These are phyloP conservation scores for Blastomyces parvus DNA, from an alignment of 2,329 filamentous ascomycete genomes.

Conservation along the genomic window DNA sequence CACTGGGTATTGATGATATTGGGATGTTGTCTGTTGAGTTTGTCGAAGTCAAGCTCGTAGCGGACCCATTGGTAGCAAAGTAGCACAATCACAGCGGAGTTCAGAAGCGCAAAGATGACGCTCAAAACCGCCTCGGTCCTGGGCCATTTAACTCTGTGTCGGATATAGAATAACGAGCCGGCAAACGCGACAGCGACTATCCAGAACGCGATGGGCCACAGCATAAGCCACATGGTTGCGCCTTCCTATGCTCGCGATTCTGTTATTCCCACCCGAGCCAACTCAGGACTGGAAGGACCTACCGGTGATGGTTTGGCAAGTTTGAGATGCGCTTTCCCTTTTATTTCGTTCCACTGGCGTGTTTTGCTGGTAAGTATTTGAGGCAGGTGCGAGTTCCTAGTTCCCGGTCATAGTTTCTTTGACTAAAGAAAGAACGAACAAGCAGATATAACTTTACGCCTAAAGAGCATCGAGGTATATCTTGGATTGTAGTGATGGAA, in stretches of 20 bases:
- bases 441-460: neutral
- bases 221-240: neutral
- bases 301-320: neutral
- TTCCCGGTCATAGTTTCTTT: neutral
- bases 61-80: slow-evolving; percentile 2
- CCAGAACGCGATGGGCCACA: neutral
- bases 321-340: neutral
- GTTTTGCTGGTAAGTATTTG: neutral
- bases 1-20: neutral
- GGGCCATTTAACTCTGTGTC: neutral
- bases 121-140: neutral
- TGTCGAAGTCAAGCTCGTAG: neutral
- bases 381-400: neutral
- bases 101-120: neutral
- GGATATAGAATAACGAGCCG: neutral
- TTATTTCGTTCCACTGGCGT: too few relatives aligned
- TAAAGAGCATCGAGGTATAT: neutral
- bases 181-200: neutral
- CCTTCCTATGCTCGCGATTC: neutral
- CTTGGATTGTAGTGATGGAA: neutral
- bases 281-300: too few relatives aligned
- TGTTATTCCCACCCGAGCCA: neutral
- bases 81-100: neutral
- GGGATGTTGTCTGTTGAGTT: neutral
- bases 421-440: neutral